Percentiles rank a stretch among this genome's conserved stretches.
phyloP scores from a whole-genome alignment of 1,284 basidiomycete genomes.

The Anthracocystis setariae region DNA sequence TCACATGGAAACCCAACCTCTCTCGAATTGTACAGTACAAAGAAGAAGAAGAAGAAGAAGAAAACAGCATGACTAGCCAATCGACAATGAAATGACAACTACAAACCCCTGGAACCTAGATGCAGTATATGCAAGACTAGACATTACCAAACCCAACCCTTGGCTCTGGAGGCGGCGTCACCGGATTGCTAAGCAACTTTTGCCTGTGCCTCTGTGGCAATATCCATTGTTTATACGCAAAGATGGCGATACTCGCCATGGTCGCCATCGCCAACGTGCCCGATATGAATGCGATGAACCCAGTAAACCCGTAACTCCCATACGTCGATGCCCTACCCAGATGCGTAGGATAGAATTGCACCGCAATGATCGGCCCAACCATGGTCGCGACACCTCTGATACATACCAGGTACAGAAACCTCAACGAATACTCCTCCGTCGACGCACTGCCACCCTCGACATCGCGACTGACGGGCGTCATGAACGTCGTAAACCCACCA shows the following conservation, averaged over 20 bases:
- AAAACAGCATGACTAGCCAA: too few species aligned
- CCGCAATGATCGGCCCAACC: constrained; percentile 54
- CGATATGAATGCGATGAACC: constrained; percentile 39
- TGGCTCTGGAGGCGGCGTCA: constrained; percentile 11
- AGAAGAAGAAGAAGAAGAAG: too few species aligned
- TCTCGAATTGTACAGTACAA: neutral
- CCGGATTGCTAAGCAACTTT: constrained; percentile 4
- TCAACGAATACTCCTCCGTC: constrained; percentile 19
- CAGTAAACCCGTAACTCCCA: constrained; percentile 32
- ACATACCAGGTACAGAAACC: constrained; percentile 39
- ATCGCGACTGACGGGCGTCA: constrained; percentile 42
- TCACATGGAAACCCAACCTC: neutral
- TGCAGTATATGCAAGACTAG: too few species aligned
- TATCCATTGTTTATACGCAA: constrained; percentile 14
- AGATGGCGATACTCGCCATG: constrained; percentile 12
- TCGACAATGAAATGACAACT: too few species aligned
- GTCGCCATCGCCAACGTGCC: constrained; percentile 28
- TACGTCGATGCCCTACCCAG: constrained; percentile 11
- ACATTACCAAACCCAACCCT: neutral
- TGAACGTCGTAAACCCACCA: constrained; percentile 34
- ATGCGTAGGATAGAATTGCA: constrained; percentile 44
- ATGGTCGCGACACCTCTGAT: constrained; percentile 48
- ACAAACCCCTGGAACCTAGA: too few species aligned
- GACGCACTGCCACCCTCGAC: constrained; percentile 14
- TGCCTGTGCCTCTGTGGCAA: constrained; percentile 1